phyloP scores from a whole-genome alignment of 2,329 filamentous ascomycete genomes.

The Fusarium sp. region DNA sequence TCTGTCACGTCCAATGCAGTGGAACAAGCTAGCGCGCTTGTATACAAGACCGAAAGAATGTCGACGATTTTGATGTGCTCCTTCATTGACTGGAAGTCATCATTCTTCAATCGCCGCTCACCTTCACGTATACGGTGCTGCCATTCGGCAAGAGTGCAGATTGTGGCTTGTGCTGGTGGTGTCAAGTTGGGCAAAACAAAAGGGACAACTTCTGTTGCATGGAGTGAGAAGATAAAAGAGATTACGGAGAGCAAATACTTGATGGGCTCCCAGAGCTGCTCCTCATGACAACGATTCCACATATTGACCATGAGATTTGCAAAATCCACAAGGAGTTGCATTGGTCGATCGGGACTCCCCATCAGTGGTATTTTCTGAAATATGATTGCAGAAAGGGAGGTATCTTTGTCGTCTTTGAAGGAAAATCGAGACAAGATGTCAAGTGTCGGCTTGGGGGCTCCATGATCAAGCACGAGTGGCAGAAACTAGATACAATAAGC shows the following conservation, averaged over 20 bases:
- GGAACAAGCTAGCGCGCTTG: slow-evolving; percentile 71
- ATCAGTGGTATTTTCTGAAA: slow-evolving; percentile 74
- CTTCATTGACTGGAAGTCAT: slow-evolving; percentile 55
- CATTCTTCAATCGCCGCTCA: slow-evolving; percentile 58
- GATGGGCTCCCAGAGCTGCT: slow-evolving; percentile 73
- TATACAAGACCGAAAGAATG: slow-evolving; percentile 75
- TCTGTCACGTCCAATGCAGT: slow-evolving; percentile 51
- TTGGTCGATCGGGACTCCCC: slow-evolving; percentile 61
- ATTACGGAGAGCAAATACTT: slow-evolving; percentile 74
- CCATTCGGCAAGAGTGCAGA: slow-evolving; percentile 69
- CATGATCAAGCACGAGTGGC: slow-evolving; percentile 74
- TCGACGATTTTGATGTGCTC: slow-evolving; percentile 72
- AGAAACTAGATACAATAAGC: slow-evolving; percentile 62
- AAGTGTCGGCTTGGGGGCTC: slow-evolving; percentile 71
- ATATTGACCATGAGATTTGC: slow-evolving; percentile 72
- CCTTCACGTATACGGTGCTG: slow-evolving; percentile 65
- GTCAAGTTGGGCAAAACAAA: slow-evolving; percentile 69
- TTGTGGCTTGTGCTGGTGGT: slow-evolving; percentile 68
- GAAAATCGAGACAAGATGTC: slow-evolving; percentile 74
- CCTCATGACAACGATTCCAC: slow-evolving; percentile 76
- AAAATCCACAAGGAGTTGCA: slow-evolving; percentile 72
- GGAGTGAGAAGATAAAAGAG: slow-evolving; percentile 71
- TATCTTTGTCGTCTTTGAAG: slow-evolving; percentile 72
- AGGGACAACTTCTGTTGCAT: slow-evolving; percentile 69
- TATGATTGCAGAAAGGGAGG: slow-evolving; percentile 75